phyloP scores from a whole-genome alignment of 805 yeast species.

The Yarrowia sp. region DNA sequence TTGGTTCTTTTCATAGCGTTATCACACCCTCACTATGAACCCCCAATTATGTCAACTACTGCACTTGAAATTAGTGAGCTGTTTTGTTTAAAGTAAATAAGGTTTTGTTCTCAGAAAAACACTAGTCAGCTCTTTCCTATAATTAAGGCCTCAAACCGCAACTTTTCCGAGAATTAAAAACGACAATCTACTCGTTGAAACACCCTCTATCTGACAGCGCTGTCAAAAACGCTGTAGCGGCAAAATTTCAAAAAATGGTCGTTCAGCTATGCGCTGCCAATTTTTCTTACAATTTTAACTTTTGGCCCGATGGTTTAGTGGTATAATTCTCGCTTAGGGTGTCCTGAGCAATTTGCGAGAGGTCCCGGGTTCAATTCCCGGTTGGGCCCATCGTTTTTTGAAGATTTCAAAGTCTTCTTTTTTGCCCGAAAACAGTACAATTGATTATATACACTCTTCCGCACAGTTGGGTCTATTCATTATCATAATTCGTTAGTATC shows the following conservation, averaged over 20 bases:
- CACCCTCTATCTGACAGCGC: too few species aligned
- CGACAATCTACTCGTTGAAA: too few species aligned
- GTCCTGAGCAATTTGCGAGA: slow-evolving; percentile 20
- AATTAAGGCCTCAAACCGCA: too few species aligned
- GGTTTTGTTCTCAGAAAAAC: too few species aligned
- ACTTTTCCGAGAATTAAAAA: too few species aligned
- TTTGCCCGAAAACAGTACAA: too few species aligned
- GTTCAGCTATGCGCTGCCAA: not conserved
- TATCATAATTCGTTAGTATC: not conserved
- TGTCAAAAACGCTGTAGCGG: not conserved
- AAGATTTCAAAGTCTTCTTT: not conserved
- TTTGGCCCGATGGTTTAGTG: slow-evolving; percentile 22
- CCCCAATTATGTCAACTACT: too few species aligned
- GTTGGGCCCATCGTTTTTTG: not conserved
- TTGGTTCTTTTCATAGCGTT: too few species aligned
- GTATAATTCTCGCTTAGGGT: slow-evolving; percentile 23
- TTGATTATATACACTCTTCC: not conserved
- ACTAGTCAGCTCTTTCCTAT: too few species aligned
- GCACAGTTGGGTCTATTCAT: not conserved
- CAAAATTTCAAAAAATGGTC: not conserved
- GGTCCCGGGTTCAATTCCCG: slow-evolving; percentile 23
- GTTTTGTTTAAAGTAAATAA: too few species aligned
- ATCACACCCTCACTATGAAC: too few species aligned
- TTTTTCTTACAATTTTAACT: not conserved
- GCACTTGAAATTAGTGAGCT: too few species aligned